Conservation (phyloP, 371 early-diverging fungal species). For the Zychaea mexicana region DNA sequence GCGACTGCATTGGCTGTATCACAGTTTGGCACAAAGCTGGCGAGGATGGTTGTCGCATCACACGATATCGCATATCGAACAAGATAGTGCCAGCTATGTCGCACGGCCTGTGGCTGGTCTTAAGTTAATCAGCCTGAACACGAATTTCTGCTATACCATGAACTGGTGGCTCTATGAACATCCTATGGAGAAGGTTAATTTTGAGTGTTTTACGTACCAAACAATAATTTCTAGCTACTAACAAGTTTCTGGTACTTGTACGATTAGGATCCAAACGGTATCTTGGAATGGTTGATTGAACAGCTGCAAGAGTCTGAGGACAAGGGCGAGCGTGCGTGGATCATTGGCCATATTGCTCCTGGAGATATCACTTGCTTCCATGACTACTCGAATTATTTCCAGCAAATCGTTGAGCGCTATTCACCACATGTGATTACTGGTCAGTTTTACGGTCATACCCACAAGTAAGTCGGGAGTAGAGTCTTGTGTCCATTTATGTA, state of each 20-base stretch:
- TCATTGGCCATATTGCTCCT: conserved; percentile 62
- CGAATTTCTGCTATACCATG: conserved; percentile 62
- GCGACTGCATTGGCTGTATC: conserved; percentile 51
- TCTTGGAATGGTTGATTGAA: conserved; percentile 52
- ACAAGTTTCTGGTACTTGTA: too few species aligned
- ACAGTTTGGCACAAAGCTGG: conserved; percentile 50
- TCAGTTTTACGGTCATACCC: conserved; percentile 67
- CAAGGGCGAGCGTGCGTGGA: conserved; percentile 55
- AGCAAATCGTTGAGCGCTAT: conserved; percentile 61
- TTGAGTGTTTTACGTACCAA: neutral
- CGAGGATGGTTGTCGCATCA: conserved; percentile 47
- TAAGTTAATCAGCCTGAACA: conserved; percentile 63
- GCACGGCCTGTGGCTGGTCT: conserved; percentile 44
- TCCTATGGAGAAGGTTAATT: conserved; percentile 30
- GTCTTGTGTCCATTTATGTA: neutral
- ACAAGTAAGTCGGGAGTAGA: conserved; percentile 30
- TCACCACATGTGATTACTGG: conserved; percentile 61
- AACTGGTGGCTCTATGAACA: conserved; percentile 57
- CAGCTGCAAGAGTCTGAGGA: conserved; percentile 60
- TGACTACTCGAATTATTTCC: conserved; percentile 60
- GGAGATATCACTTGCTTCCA: conserved; percentile 57
- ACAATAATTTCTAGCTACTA: too few species aligned
- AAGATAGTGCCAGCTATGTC: conserved; percentile 53
- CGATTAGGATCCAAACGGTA: conserved; percentile 53
- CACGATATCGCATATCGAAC: conserved; percentile 28